Conservation (phyloP, 73 alveolate genomes). For the Paramecium primaurelia region DNA sequence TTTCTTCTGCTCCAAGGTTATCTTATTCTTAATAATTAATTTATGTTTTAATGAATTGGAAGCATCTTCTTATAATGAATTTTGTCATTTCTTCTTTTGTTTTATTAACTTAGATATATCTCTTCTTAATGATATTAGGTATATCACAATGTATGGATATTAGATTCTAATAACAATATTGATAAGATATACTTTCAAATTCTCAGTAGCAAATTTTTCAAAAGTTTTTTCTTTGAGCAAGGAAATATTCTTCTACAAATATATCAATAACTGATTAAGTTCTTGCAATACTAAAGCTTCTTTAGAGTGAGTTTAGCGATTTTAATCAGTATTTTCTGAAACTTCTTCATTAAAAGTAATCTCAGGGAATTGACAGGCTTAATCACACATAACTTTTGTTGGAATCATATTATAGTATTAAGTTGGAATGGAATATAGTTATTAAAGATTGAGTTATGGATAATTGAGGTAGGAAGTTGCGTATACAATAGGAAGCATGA, state of each 20-base stretch:
- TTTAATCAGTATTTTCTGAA: background rate
- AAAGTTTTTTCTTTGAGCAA: background rate
- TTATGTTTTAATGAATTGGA: conserved; percentile 1
- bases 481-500: conserved; percentile 21
- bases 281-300: background rate
- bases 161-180: background rate
- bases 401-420: background rate
- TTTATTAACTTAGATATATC: conserved; percentile 26
- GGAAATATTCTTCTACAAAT: conserved; percentile 30
- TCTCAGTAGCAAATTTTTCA: background rate
- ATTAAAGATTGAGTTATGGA: conserved; percentile 27
- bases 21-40: background rate
- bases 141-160: background rate
- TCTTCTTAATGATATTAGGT: background rate
- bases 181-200: background rate
- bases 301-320: background rate
- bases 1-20: conserved; percentile 3
- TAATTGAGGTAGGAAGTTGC: background rate
- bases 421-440: background rate
- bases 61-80: conserved; percentile 44
- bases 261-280: background rate
- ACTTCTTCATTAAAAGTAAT: background rate
- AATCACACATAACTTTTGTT: background rate
- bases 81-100: conserved; percentile 46
- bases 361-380: conserved; percentile 27